Evolutionary conservation across 352 stramenopile species (phyloP).

Genomic region (Phytophthora sp.): DNA sequence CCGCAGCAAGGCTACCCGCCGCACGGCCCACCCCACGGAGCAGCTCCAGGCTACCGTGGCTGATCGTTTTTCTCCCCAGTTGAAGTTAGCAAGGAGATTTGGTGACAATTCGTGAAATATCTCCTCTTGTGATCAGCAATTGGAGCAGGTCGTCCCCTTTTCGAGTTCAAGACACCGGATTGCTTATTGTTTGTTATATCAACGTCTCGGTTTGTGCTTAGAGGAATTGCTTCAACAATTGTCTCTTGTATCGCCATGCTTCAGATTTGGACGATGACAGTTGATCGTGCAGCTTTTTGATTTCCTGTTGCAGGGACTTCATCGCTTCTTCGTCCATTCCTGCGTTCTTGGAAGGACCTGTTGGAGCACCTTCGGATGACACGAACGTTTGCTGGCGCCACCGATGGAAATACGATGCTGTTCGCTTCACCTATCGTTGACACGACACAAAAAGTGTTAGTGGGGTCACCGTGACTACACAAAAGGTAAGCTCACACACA

Average conservation of each 20-base stretch:
- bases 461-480: neutral
- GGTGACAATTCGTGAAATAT: neutral
- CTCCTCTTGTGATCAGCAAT: neutral
- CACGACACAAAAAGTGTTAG: constrained; percentile 8
- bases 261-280: constrained; percentile 72
- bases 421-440: constrained; percentile 44
- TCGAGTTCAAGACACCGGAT: neutral
- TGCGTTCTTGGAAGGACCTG: neutral
- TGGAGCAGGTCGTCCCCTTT: neutral
- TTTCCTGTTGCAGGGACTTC: constrained; percentile 61
- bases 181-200: neutral
- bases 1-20: constrained; percentile 4
- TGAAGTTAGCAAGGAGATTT: neutral
- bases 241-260: constrained; percentile 77
- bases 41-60: constrained; percentile 44
- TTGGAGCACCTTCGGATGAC: neutral
- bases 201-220: constrained; percentile 14
- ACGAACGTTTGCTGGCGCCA: constrained; percentile 33
- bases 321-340: constrained; percentile 34
- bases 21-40: constrained; percentile 27
- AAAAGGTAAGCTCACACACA: neutral
- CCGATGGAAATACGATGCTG: constrained; percentile 41
- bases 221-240: constrained; percentile 80
- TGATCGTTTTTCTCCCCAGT: constrained; percentile 33
- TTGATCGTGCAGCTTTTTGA: constrained; percentile 73